Conservation (phyloP, 371 early-diverging fungal species). For the Mucor racemosus region DNA sequence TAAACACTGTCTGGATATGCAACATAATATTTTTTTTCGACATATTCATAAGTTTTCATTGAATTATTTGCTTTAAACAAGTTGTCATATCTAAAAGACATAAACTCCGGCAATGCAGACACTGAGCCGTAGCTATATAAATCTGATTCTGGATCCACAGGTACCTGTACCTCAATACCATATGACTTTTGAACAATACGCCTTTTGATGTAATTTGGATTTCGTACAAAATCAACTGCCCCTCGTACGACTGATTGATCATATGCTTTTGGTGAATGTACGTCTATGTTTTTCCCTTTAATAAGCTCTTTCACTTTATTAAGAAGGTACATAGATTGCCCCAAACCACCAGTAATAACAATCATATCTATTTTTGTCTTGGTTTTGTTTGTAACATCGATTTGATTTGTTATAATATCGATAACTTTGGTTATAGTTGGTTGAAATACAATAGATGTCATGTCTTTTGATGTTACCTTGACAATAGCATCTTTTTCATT, state of each 20-base stretch:
- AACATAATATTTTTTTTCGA: conserved; percentile 13
- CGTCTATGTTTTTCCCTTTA: not conserved
- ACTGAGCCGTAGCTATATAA: no score
- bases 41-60: conserved; percentile 5
- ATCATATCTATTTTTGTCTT: conserved; percentile 14
- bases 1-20: conserved; percentile 14
- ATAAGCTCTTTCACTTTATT: conserved; percentile 1
- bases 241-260: conserved; percentile 22
- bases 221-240: conserved; percentile 14
- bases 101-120: not conserved
- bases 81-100: conserved; percentile 2
- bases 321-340: conserved; percentile 19
- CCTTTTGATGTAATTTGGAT: conserved; percentile 15
- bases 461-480: conserved; percentile 7
- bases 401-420: conserved; percentile 3
- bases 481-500: not conserved
- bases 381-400: not conserved
- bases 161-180: conserved; percentile 12
- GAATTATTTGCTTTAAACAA: not conserved
- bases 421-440: conserved; percentile 13
- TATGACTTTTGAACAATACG: conserved; percentile 16
- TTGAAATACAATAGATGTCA: conserved; percentile 14
- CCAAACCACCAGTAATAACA: conserved; percentile 21
- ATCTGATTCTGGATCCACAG: no score
- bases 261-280: conserved; percentile 2